Base-by-base conservation (phyloP, 805 yeast genomes). In the Starmerella sp. region DNA sequence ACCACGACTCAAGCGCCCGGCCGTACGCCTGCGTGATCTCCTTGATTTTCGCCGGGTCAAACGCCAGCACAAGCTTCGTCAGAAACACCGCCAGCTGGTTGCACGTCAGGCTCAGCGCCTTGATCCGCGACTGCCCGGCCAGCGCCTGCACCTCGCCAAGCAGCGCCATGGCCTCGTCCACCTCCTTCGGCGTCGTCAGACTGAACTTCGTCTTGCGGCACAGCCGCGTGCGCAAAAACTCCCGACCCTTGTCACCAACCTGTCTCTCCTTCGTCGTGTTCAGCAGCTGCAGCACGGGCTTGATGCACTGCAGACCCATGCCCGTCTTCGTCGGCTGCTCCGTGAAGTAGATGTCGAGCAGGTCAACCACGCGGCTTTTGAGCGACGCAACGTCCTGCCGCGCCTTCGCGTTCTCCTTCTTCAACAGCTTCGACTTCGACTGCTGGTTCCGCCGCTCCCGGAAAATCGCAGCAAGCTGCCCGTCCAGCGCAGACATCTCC, bases 401-500 rank as follows among this genome's bases (percentile, higher is more conserved):
- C 6, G 97, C 96, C 58, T 83, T 84, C 48, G 75, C 71, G n/a
- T 81, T 86, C 57, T 86, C 95, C 22, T 76, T 68, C 63, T 86
- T 86, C 63, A 62, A 59, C 52, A 63, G 60, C 85, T 77, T 67
- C 75, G 84, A 36, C 35, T 73, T 71, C 9, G 79, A 69, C 53
- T 87, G 68, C 0, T 86, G 84, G 57, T 79, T 81, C 61, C 82
- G 80, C 62, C 97, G 79, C 63, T 88, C 91, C 64, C 84, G 80
- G 76, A 91, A 91, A 54, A 91, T 91, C 53, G 77, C 77, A 0
- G 96, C 79, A 34, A 91, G 72, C 57, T 88, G 93, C 28, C 77
- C 85, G 66, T 91, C 97, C 63, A 91, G 78, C 22, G 90, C 95
- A 83, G 89, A 81, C 97, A 91, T 91, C 67, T 89, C 89, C 63